Conservation (phyloP, 331 rosid genomes). For the Pyrus hybrid region DNA sequence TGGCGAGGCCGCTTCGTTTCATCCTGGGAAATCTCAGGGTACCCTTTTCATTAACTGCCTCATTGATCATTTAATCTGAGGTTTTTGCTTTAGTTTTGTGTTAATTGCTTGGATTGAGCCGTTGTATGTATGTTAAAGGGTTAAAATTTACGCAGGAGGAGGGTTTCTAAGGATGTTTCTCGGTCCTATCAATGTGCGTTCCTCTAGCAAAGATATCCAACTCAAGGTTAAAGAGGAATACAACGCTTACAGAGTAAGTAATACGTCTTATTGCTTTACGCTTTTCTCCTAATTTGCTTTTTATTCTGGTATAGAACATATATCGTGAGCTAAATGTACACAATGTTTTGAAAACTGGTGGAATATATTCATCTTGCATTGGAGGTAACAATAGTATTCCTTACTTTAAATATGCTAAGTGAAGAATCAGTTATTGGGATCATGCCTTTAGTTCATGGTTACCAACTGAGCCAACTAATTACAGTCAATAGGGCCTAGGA, state of each 20-base stretch:
- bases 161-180: conserved; percentile 82
- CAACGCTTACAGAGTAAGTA: conserved; percentile 77
- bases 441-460: background rate
- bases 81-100: background rate
- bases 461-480: background rate
- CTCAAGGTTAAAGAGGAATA: conserved; percentile 96
- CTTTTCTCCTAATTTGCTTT: background rate
- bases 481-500: background rate
- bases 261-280: background rate
- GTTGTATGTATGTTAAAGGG: background rate
- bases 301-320: background rate
- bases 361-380: background rate
- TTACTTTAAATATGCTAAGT: background rate
- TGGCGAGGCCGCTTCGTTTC: conserved; percentile 77
- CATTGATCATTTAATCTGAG: background rate
- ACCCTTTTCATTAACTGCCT: conserved; percentile 12
- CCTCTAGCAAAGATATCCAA: conserved; percentile 78
- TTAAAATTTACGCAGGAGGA: conserved; percentile 27
- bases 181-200: conserved; percentile 92
- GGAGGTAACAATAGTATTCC: background rate
- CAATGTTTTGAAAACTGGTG: background rate
- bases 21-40: conserved; percentile 60
- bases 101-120: background rate
- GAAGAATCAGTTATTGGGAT: background rate
- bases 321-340: background rate